Conservation (phyloP, 2,329 filamentous ascomycete species). For the Fonsecaea pedrosoi region DNA sequence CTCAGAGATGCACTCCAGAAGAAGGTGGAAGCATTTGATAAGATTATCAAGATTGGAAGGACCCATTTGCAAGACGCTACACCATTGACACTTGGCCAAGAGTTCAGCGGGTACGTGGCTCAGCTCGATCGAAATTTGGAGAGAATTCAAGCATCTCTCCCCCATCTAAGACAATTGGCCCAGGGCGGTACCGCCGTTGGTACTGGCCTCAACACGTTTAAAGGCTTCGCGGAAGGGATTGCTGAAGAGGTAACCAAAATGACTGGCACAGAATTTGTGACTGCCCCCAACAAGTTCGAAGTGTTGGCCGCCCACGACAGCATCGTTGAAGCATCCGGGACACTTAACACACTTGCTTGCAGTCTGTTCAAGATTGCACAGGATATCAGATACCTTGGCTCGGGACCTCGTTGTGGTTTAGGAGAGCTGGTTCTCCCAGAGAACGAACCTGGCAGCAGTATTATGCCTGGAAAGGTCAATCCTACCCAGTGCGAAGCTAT, state of each 20-base stretch:
- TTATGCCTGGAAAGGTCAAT: constrained; percentile 99
- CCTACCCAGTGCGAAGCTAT: constrained; percentile 97
- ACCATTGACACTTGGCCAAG: constrained; percentile 91
- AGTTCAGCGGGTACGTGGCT: constrained; percentile 96
- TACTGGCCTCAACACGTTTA: constrained; percentile 96
- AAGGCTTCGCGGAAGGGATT: constrained; percentile 92
- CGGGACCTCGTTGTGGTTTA: constrained; percentile 91
- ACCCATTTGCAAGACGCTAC: constrained; percentile 98
- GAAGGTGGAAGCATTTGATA: constrained; percentile 88
- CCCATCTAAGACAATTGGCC: constrained; percentile 83
- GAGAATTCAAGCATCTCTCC: constrained; percentile 81
- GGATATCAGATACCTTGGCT: constrained; percentile 96
- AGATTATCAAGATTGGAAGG: constrained; percentile 98
- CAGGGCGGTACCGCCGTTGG: constrained; percentile 97
- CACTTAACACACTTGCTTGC: constrained; percentile 87
- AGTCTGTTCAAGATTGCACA: constrained; percentile 98
- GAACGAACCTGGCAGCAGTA: constrained; percentile 96
- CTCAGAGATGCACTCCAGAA: constrained; percentile 82
- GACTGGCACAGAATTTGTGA: constrained; percentile 92
- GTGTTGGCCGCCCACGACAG: constrained; percentile 94
- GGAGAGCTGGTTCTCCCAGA: constrained; percentile 93
- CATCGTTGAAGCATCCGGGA: constrained; percentile 90
- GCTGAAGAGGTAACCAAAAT: constrained; percentile 89
- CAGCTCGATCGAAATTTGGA: constrained; percentile 91
- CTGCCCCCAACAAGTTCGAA: constrained; percentile 99